Conservation (phyloP, 2,329 filamentous ascomycete genomes). For the Phyllosticta citriasiana region DNA sequence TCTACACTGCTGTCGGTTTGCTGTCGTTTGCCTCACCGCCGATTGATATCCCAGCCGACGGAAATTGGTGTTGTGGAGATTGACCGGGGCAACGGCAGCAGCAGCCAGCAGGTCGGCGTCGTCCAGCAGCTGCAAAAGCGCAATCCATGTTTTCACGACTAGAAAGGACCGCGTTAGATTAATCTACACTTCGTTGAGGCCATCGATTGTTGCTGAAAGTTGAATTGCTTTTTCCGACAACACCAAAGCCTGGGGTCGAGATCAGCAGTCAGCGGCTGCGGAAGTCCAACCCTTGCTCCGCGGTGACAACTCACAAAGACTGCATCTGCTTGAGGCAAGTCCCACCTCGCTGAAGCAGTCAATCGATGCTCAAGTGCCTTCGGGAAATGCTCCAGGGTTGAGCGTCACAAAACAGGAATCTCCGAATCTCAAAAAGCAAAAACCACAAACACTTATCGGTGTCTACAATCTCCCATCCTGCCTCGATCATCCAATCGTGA, state of each 20-base stretch:
- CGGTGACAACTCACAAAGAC: too few species aligned
- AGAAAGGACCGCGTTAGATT: not conserved
- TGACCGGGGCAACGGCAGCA: not conserved
- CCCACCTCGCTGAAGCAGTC: too few species aligned
- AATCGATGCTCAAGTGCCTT: too few species aligned
- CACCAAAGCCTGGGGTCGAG: not conserved
- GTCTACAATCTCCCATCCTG: too few species aligned
- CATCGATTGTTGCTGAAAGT: not conserved
- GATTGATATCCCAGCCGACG: not conserved
- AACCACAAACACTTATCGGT: too few species aligned
- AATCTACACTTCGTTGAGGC: not conserved
- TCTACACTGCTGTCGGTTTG: not conserved
- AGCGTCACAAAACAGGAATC: too few species aligned
- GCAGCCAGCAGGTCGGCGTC: too few species aligned
- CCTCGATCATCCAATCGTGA: not conserved
- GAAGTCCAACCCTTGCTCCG: not conserved
- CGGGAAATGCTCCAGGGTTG: too few species aligned
- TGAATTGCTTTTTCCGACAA: not conserved
- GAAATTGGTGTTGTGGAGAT: not conserved
- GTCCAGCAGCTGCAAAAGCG: too few species aligned
- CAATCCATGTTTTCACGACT: too few species aligned
- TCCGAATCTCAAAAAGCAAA: too few species aligned
- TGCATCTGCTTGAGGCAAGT: too few species aligned
- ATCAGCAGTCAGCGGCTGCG: not conserved
- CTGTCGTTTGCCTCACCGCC: not conserved